Conservation (phyloP, 805 yeast genomes). For the Candida methanosorbosa region DNA sequence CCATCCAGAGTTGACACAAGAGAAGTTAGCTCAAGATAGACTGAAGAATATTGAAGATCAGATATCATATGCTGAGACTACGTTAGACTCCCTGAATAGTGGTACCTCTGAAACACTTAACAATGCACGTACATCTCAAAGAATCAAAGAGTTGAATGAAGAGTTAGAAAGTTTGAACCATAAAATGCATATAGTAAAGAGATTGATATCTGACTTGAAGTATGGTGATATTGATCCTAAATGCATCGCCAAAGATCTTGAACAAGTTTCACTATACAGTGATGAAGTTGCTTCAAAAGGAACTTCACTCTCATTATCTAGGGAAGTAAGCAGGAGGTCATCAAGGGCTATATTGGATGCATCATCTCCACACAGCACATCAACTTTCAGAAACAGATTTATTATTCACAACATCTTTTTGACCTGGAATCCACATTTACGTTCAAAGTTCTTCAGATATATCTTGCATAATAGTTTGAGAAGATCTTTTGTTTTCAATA, state of each 20-base stretch:
- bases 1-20: slow-evolving; percentile 50
- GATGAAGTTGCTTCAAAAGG: slow-evolving; percentile 3
- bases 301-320: slow-evolving; percentile 7
- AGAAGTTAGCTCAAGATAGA: slow-evolving; percentile 31
- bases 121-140: slow-evolving; percentile 4
- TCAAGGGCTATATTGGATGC: slow-evolving; percentile 1
- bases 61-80: slow-evolving; percentile 20
- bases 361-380: slow-evolving; percentile 22
- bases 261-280: slow-evolving; percentile 12
- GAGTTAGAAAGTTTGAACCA: slow-evolving; percentile 24
- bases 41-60: slow-evolving; percentile 30
- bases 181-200: slow-evolving; percentile 14
- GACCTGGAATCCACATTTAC: slow-evolving; percentile 65
- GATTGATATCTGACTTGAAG: slow-evolving; percentile 14
- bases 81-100: slow-evolving; percentile 13
- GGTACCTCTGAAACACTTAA: background rate
- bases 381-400: slow-evolving; percentile 48
- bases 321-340: slow-evolving; percentile 7
- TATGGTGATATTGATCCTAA: slow-evolving; percentile 17
- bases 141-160: slow-evolving; percentile 13
- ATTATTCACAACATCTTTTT: slow-evolving; percentile 66
- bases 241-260: slow-evolving; percentile 14
- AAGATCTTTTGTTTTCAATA: slow-evolving; percentile 17
- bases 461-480: slow-evolving; percentile 24
- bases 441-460: slow-evolving; percentile 56